These are phyloP conservation scores for Terfezia claveryi DNA, from an alignment of 495 filamentous ascomycete genomes.

Conservation along the genomic window DNA sequence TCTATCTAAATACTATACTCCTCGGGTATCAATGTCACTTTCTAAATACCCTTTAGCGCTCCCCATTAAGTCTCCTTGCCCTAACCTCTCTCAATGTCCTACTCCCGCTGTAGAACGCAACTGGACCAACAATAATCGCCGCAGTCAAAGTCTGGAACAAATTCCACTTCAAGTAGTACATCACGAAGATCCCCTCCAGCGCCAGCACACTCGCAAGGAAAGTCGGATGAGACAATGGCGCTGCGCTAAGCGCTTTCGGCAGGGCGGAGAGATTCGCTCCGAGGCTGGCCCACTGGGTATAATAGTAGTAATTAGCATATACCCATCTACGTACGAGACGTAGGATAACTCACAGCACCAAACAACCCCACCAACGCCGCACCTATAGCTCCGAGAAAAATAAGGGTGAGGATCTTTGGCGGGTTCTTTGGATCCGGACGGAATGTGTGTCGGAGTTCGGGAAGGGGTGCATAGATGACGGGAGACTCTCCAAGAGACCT, in stretches of 20 bases:
- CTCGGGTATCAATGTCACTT: too few species aligned
- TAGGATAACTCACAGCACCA: too few species aligned
- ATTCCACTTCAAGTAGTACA: slow-evolving; percentile 88
- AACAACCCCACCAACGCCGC: too few species aligned
- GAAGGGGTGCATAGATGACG: slow-evolving; percentile 54
- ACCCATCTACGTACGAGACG: neutral
- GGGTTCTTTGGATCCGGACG: slow-evolving; percentile 6
- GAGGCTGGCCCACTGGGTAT: slow-evolving; percentile 45
- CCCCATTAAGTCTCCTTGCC: slow-evolving; percentile 55
- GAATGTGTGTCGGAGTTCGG: slow-evolving; percentile 84
- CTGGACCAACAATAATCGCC: slow-evolving; percentile 38
- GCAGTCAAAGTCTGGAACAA: slow-evolving; percentile 75
- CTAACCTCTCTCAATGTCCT: slow-evolving; percentile 87
- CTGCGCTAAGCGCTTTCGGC: slow-evolving; percentile 42
- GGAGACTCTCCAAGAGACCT: slow-evolving; percentile 35
- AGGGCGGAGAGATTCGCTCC: slow-evolving; percentile 74
- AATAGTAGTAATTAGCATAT: slow-evolving; percentile 3
- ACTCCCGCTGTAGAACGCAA: slow-evolving; percentile 71
- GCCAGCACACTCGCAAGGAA: slow-evolving; percentile 69
- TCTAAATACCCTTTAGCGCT: slow-evolving; percentile 29
- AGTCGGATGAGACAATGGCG: slow-evolving; percentile 53
- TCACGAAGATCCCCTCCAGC: slow-evolving; percentile 78
- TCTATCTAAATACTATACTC: too few species aligned
- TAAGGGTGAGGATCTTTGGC: too few species aligned
- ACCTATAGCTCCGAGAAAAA: too few species aligned